Conservation (phyloP, 1,139 yeast species). For the Geotrichum klebahnii region DNA sequence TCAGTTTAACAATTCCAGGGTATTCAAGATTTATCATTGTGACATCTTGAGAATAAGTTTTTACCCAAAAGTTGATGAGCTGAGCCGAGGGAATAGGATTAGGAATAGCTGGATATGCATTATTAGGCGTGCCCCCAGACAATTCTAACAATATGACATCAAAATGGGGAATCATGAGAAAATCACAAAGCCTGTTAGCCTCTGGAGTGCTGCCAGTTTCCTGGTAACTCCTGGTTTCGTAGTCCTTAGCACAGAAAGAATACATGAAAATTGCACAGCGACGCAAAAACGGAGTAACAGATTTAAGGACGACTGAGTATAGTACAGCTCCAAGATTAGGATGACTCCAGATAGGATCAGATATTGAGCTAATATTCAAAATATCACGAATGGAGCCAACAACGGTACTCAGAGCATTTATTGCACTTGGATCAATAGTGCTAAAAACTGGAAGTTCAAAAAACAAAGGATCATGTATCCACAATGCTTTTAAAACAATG, state of each 20-base stretch:
- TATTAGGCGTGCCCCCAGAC: no score
- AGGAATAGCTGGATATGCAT: no score
- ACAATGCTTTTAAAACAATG: constrained; percentile 16
- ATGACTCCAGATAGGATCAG: background rate
- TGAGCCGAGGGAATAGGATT: no score
- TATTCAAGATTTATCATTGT: constrained; percentile 44
- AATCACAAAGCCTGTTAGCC: constrained; percentile 53
- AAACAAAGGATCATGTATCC: constrained; percentile 25
- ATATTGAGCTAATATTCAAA: background rate
- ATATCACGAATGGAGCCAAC: background rate
- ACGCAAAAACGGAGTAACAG: constrained; percentile 64
- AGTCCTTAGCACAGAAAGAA: constrained; percentile 38
- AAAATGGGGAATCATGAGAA: constrained; percentile 49
- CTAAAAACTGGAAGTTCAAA: constrained; percentile 24
- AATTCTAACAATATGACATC: background rate
- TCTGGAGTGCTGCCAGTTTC: constrained; percentile 43
- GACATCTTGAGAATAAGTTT: background rate
- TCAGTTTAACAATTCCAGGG: constrained; percentile 60
- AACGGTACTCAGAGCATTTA: constrained; percentile 21
- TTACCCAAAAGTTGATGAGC: background rate
- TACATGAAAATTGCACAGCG: constrained; percentile 57
- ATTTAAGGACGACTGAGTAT: constrained; percentile 54
- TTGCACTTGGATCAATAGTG: constrained; percentile 21
- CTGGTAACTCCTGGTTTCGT: constrained; percentile 29
- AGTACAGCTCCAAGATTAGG: constrained; percentile 28